A percentile compares a stretch with the other conserved stretches of the same genome.
phyloP scores from a whole-genome alignment of 2,329 filamentous ascomycete species.

The Aspergillus neotritici region DNA sequence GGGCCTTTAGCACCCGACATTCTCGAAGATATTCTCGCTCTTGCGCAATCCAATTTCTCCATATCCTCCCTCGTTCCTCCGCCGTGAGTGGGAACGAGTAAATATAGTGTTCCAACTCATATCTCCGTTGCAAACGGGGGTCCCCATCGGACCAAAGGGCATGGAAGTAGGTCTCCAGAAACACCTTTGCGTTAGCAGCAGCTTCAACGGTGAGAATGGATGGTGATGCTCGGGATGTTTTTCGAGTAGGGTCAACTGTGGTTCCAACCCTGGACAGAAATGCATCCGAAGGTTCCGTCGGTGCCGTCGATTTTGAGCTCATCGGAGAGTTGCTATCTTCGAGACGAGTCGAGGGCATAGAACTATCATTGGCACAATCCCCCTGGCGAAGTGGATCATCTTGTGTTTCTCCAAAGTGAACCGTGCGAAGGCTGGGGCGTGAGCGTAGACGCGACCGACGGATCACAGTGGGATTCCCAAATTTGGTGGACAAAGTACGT shows the following conservation, averaged over 20 bases:
- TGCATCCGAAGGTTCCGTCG: conserved; percentile 23
- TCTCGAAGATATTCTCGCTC: conserved; percentile 74
- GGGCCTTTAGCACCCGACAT: conserved; percentile 62
- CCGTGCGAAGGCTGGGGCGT: conserved; percentile 28
- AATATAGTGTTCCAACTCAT: conserved; percentile 60
- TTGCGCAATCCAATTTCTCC: conserved; percentile 56
- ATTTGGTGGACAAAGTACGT: conserved; percentile 34
- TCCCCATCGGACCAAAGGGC: conserved; percentile 55
- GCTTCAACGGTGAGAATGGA: conserved; percentile 64
- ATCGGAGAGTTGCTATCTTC: conserved; percentile 27
- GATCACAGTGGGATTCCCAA: conserved; percentile 38
- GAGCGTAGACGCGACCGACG: conserved; percentile 31
- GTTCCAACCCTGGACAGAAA: conserved; percentile 1
- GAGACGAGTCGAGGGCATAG: conserved; percentile 27
- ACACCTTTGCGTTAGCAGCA: conserved; percentile 75
- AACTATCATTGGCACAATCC: conserved; percentile 28
- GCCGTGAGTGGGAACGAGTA: conserved; percentile 50
- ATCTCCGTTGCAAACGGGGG: conserved; percentile 56
- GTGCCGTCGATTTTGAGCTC: conserved; percentile 29
- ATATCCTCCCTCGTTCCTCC: conserved; percentile 51
- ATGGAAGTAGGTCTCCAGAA: conserved; percentile 78
- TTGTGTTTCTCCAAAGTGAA: conserved; percentile 12
- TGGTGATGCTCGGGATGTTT: conserved; percentile 15
- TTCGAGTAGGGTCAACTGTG: conserved; percentile 7
- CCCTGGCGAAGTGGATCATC: conserved; percentile 14